A percentile compares a stretch with the other conserved stretches of the same genome.
These are phyloP conservation scores for Clavispora asparagi DNA, from an alignment of 805 yeast species.

Conservation along the genomic window DNA sequence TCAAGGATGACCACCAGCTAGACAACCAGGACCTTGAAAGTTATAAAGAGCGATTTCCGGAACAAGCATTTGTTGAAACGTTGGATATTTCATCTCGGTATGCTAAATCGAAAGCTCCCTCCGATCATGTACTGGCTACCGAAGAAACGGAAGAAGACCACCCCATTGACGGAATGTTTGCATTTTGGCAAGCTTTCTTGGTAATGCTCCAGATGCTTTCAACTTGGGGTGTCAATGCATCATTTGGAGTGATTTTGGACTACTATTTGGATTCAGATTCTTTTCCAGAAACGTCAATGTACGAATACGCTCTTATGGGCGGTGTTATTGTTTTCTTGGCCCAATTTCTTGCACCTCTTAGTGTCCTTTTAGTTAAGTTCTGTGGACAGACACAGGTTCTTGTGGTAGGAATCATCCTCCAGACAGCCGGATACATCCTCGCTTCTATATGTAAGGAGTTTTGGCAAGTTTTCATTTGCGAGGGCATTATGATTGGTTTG, in stretches of 20 bases:
- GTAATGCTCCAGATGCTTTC: conserved; percentile 40
- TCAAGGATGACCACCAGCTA: conserved; percentile 13
- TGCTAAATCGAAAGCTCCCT: not conserved
- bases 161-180: conserved; percentile 14
- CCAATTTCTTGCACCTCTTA: conserved; percentile 54
- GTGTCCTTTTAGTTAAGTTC: conserved; percentile 31
- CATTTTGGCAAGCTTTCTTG: conserved; percentile 16
- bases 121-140: not conserved
- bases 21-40: conserved; percentile 8
- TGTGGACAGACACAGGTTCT: conserved; percentile 48
- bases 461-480: conserved; percentile 67
- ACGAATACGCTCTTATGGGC: conserved; percentile 63
- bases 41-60: conserved; percentile 8
- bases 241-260: conserved; percentile 54
- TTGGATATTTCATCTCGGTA: not conserved
- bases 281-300: conserved; percentile 50
- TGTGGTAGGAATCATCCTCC: conserved; percentile 43
- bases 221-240: conserved; percentile 58
- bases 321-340: conserved; percentile 62
- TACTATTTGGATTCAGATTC: conserved; percentile 39
- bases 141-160: conserved; percentile 4
- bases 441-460: conserved; percentile 55
- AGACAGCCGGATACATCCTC: conserved; percentile 51
- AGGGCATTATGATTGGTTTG: conserved; percentile 59
- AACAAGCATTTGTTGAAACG: conserved; percentile 8